Percentiles rank a stretch among this genome's conserved stretches.
Conservation (phyloP, 192 early-diverging fungal genomes). For the Oehlia diaphana region DNA sequence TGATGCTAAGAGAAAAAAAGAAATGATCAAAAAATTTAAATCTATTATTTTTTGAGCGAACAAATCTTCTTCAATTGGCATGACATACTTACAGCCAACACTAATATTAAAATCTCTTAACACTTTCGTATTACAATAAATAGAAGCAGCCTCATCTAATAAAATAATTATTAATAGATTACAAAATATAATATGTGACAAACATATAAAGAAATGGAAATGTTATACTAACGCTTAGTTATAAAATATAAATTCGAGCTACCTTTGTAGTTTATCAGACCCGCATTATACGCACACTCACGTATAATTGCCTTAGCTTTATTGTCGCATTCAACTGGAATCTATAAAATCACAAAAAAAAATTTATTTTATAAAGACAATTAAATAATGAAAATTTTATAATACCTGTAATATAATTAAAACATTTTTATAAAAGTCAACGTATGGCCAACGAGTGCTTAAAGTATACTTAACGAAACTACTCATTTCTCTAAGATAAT, state of each 20-base stretch:
- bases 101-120: not conserved
- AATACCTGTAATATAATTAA: not conserved
- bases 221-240: too few species aligned
- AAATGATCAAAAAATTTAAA: too few species aligned
- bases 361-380: too few species aligned
- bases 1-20: conserved; percentile 22
- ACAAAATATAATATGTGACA: too few species aligned
- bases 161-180: too few species aligned
- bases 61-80: too few species aligned
- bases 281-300: conserved; percentile 50
- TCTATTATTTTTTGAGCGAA: too few species aligned
- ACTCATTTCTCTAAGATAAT: conserved; percentile 3
- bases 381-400: too few species aligned
- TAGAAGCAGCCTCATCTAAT: not conserved
- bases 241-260: too few species aligned
- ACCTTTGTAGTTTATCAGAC: conserved; percentile 16
- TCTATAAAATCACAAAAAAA: conserved; percentile 21
- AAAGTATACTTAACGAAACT: not conserved
- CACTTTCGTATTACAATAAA: not conserved
- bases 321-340: conserved; percentile 7
- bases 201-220: too few species aligned
- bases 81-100: not conserved
- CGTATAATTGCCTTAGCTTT: conserved; percentile 52
- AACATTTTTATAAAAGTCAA: not conserved
- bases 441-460: not conserved